A percentile compares a stretch with the other conserved stretches of the same genome.
These are phyloP conservation scores for Diaporthe amygdali DNA, from an alignment of 2,329 filamentous ascomycete species.

Conservation along the genomic window DNA sequence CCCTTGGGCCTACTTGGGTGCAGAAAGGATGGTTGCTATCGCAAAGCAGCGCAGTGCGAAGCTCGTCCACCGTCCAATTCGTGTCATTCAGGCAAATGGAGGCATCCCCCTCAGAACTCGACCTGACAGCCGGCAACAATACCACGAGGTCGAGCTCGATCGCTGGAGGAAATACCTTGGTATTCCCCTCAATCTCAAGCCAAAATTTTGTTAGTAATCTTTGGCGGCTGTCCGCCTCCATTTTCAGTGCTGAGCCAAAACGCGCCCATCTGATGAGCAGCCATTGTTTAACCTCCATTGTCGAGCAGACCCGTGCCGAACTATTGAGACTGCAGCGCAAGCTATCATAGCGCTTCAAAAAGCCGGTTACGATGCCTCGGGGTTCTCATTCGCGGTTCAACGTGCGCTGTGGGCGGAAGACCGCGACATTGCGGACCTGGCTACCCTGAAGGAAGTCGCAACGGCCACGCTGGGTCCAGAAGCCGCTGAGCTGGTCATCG, in stretches of 20 bases:
- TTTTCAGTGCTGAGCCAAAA: background rate
- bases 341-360: constrained; percentile 12
- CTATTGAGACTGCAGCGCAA: constrained; percentile 11
- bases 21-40: background rate
- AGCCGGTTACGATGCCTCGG: background rate
- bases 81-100: constrained; percentile 15
- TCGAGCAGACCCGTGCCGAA: background rate
- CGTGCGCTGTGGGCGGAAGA: constrained; percentile 13
- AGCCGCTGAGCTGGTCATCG: background rate
- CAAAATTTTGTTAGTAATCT: background rate
- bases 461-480: background rate
- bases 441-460: constrained; percentile 1
- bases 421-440: constrained; percentile 11
- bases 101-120: constrained; percentile 10
- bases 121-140: constrained; percentile 12
- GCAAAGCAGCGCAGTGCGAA: background rate
- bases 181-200: constrained; percentile 2
- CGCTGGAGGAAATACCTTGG: constrained; percentile 10
- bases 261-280: too few species aligned
- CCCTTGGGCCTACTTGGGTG: constrained; percentile 16
- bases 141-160: constrained; percentile 16
- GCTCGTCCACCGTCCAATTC: constrained; percentile 10
- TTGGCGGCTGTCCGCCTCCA: background rate
- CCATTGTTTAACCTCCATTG: background rate
- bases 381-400: constrained; percentile 4